These are phyloP conservation scores for Flaveria trinervia DNA, from an alignment of 129 eudicot genomes.

Conservation along the genomic window DNA sequence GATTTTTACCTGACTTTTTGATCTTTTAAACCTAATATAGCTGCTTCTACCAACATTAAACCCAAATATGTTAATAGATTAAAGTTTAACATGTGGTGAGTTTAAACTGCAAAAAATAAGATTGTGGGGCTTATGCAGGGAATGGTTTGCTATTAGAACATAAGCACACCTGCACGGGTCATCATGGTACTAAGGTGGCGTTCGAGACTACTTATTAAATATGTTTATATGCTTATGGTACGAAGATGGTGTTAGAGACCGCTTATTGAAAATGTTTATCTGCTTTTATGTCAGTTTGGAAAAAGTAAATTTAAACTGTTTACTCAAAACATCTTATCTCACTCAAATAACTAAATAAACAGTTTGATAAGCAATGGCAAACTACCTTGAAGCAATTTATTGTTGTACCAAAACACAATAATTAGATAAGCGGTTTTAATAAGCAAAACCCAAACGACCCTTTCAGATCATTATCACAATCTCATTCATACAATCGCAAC, in stretches of 20 bases:
- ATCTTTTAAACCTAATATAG: conserved; percentile 4
- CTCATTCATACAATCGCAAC: conserved; percentile 16
- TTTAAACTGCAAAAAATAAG: too few species aligned
- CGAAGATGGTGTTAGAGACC: background rate
- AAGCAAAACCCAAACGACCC: background rate
- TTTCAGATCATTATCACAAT: background rate
- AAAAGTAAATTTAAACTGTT: background rate
- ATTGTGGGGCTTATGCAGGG: too few species aligned
- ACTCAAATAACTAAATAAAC: background rate
- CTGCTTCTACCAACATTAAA: background rate
- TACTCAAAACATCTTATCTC: background rate
- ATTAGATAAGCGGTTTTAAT: background rate
- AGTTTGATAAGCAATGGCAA: background rate
- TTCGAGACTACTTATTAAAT: background rate
- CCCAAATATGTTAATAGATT: conserved; percentile 4
- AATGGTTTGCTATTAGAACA: background rate
- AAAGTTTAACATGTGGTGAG: too few species aligned
- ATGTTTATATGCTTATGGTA: background rate
- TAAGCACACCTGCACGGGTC: background rate
- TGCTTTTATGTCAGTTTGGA: background rate
- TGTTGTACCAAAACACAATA: background rate
- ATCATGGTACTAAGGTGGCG: background rate
- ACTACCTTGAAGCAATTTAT: background rate
- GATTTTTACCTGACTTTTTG: background rate
- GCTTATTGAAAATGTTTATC: background rate